phyloP scores from a whole-genome alignment of 768 basidiomycete species.

The Sporobolomyces pararoseus region DNA sequence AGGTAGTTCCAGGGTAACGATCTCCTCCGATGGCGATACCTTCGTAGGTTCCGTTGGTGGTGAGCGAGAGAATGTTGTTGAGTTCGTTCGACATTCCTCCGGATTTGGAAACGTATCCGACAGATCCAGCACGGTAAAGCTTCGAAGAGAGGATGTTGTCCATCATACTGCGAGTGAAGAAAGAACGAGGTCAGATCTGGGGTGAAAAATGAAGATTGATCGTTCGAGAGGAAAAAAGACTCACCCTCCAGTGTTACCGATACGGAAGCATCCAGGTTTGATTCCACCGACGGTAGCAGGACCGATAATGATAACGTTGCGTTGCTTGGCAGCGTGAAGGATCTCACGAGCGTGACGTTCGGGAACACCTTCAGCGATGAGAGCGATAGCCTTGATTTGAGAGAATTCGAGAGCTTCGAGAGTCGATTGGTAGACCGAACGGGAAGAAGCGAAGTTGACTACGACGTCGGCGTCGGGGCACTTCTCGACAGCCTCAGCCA shows the following conservation, averaged over 20 bases:
- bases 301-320: conserved; percentile 85
- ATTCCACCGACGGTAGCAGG: conserved; percentile 99
- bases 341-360: conserved; percentile 96
- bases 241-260: conserved; percentile 96
- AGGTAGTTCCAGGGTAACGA: conserved; percentile 95
- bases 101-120: conserved; percentile 98
- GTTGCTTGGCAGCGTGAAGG: conserved; percentile 76
- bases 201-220: neutral
- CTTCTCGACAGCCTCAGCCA: conserved; percentile 86
- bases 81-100: conserved; percentile 99
- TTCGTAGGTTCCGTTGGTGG: conserved; percentile 98
- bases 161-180: conserved; percentile 72
- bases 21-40: conserved; percentile 99
- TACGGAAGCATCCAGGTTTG: conserved; percentile 99
- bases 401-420: conserved; percentile 78
- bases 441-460: conserved; percentile 93
- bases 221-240: conserved; percentile 46
- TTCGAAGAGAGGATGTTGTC: conserved; percentile 99
- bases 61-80: conserved; percentile 95
- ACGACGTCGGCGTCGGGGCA: conserved; percentile 95
- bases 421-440: conserved; percentile 90
- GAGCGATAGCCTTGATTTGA: conserved; percentile 69
- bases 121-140: conserved; percentile 93
- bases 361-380: conserved; percentile 98
- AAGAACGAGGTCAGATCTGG: neutral